Conservation (phyloP, 805 yeast species). For the Wickerhamiella brachini region DNA sequence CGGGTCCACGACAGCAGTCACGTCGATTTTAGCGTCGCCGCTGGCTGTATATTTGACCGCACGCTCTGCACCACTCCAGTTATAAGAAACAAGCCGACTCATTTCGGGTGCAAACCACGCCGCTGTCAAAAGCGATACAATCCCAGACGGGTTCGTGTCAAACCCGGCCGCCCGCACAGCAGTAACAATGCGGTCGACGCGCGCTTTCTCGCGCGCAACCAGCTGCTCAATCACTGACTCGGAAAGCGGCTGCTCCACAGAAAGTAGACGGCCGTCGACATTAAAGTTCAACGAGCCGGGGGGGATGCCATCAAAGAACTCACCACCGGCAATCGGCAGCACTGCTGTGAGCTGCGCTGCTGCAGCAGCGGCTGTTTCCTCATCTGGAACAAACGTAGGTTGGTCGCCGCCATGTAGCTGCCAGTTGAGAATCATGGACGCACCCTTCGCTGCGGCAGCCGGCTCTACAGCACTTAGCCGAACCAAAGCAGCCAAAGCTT, state of each 20-base stretch:
- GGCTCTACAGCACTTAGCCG: background rate
- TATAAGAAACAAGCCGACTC: background rate
- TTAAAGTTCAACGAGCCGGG: conserved; percentile 1
- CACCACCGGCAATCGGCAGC: background rate
- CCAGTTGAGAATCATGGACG: background rate
- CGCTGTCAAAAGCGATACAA: background rate
- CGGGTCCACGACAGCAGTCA: conserved; percentile 59
- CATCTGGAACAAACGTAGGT: background rate
- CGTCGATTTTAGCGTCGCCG: conserved; percentile 32
- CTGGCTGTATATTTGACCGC: conserved; percentile 4
- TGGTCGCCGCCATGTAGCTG: background rate
- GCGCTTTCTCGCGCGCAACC: conserved; percentile 9
- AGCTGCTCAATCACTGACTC: conserved; percentile 4
- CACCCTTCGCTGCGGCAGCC: background rate
- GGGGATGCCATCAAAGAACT: background rate
- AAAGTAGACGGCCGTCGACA: conserved; percentile 14
- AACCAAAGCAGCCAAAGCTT: background rate
- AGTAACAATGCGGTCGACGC: conserved; percentile 7
- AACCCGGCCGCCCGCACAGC: background rate
- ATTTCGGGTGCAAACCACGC: conserved; percentile 2
- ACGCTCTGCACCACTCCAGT: background rate
- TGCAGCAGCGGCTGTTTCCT: background rate
- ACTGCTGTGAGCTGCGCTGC: background rate
- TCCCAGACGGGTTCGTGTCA: background rate
- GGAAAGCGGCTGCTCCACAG: background rate